Conservation (phyloP, 352 stramenopile species). For the Phytophthora citrophthora region DNA sequence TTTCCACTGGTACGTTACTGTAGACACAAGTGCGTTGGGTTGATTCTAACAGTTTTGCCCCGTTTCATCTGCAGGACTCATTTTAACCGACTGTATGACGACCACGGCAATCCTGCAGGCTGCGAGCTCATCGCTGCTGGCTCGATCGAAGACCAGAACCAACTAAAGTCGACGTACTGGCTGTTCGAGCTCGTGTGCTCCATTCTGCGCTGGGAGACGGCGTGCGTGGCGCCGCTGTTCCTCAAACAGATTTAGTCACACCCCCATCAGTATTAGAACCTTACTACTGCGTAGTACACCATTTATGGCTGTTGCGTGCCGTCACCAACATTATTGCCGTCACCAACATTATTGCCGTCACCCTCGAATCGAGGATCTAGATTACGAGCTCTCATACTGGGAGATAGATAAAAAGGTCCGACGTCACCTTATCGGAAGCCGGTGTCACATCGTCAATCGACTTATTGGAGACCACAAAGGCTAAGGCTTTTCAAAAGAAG, state of each 20-base stretch:
- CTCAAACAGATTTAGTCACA: constrained; percentile 37
- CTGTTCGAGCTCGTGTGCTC: constrained; percentile 75
- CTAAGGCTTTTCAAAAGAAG: not conserved
- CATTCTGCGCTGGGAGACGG: constrained; percentile 67
- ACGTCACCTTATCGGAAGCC: constrained; percentile 1
- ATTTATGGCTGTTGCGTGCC: constrained; percentile 14
- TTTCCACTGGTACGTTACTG: constrained; percentile 55
- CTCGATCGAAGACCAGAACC: constrained; percentile 53
- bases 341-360: constrained; percentile 13
- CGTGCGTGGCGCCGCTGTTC: constrained; percentile 58
- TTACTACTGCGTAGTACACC: constrained; percentile 32
- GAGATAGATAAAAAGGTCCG: constrained; percentile 14
- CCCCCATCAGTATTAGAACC: constrained; percentile 25
- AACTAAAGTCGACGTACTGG: constrained; percentile 59
- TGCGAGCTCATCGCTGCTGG: constrained; percentile 61
- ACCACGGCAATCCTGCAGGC: constrained; percentile 40
- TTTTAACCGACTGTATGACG: constrained; percentile 66
- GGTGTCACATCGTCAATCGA: constrained; percentile 15
- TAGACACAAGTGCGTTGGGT: not conserved
- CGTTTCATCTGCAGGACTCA: constrained; percentile 44
- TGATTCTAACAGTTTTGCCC: constrained; percentile 10
- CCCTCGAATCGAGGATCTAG: not conserved
- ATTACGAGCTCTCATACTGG: not conserved
- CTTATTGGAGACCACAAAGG: no score
- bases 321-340: constrained; percentile 7